Base-by-base conservation (phyloP, 1,284 basidiomycete genomes). In the Tilletia setariae region DNA sequence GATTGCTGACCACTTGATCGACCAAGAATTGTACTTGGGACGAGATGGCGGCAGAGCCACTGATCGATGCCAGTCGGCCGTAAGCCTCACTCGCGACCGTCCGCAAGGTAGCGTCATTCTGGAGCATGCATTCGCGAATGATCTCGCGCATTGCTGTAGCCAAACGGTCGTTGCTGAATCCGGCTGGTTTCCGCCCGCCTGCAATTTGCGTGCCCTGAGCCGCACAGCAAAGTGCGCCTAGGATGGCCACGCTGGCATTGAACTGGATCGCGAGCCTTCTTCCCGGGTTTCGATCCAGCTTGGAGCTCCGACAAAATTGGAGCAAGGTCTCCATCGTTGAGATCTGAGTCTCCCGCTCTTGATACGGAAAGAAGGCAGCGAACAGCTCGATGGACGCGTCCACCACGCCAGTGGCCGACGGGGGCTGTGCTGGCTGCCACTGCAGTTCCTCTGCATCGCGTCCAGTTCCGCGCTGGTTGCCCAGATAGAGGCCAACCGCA, bases 1-100 rank as follows among this genome's bases (percentile, higher is more conserved):
- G 91, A 82, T 98, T 97, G 83, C 87, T 92, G 70, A 98, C 93
- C n/a, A 98, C 91, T 79, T 94, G 91, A 76, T 97, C 92, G 6
- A 98, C 93, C 11, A 97, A 86, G 76, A 89, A 90, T 81, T 97
- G 97, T 72, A 94, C 90, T 83, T 96, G 92, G 35, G 86, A 87
- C 0, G 92, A 91, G 66, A 98, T 86, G 84, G 94, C 95, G 51
- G 87, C 88, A 7, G 90, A 93, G 19, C 91, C 93, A 0, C 91
- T 92, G 15, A 96, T 85, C 69, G 89, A 90, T 1, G 92, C 90
- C 1, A 98, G 85, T 28, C 92, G 88, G 19, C 96, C 96, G 74
- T 98, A 89, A 0, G 91, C 89, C 83, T 97, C 94, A 72, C 92
- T 94, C n/a, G 91, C 89, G 0, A 90, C 89, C 23, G 87, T 87